phyloP scores from a whole-genome alignment of 2,329 filamentous ascomycete genomes.

The Colletotrichum sp. region DNA sequence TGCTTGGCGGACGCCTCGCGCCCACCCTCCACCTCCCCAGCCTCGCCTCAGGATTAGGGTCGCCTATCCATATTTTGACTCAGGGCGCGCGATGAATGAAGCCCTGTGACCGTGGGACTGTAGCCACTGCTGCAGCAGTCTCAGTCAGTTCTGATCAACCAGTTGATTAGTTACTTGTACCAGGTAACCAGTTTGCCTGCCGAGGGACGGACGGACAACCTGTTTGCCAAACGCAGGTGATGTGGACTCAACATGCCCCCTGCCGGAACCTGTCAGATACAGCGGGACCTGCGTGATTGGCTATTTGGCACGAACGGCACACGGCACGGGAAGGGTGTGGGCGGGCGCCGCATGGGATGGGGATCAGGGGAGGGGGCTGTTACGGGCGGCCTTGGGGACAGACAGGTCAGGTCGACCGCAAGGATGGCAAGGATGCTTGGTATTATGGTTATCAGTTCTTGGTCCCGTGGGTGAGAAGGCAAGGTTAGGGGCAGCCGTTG shows the following conservation, averaged over 20 bases:
- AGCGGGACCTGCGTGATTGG: not conserved
- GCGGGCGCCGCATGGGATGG: not conserved
- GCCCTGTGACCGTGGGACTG: not conserved
- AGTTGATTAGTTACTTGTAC: not conserved
- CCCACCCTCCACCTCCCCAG: not conserved
- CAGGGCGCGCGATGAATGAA: not conserved
- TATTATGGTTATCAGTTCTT: not conserved
- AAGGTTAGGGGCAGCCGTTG: not conserved
- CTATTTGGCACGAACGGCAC: not conserved
- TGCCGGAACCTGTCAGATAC: not conserved
- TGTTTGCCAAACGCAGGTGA: not conserved
- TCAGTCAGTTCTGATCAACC: not conserved
- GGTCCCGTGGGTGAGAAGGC: not conserved
- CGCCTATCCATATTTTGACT: not conserved
- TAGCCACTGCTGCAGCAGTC: not conserved
- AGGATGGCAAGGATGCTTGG: not conserved
- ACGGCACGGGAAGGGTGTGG: not conserved
- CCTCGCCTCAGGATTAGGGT: not conserved
- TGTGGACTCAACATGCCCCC: not conserved
- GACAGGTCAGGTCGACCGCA: not conserved
- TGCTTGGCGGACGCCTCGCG: not conserved
- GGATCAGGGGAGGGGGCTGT: not conserved
- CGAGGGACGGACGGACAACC: not conserved
- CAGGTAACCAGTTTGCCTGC: not conserved
- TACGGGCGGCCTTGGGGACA: not conserved